Percentiles rank a stretch among this genome's conserved stretches.
These are phyloP conservation scores for Aspergillus melleus DNA, from an alignment of 2,329 filamentous ascomycete genomes.

Conservation along the genomic window DNA sequence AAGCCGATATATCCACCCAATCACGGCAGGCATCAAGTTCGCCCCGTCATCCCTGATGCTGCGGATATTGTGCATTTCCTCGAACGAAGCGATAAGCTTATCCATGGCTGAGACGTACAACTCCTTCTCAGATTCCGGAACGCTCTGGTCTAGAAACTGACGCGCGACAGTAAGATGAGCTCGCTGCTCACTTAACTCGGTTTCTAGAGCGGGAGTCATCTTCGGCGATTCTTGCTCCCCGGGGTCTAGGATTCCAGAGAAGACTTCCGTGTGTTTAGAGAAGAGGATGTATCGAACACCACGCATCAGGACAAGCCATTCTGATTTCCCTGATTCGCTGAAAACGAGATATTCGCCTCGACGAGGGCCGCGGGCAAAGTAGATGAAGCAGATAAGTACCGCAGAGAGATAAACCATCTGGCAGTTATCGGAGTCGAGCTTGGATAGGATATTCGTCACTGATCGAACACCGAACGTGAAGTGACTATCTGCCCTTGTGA, in stretches of 20 bases:
- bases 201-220: slow-evolving; percentile 13
- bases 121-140: background rate
- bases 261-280: slow-evolving; percentile 21
- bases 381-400: slow-evolving; percentile 32
- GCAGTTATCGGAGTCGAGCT: slow-evolving; percentile 28
- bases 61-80: slow-evolving; percentile 18
- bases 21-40: slow-evolving; percentile 23
- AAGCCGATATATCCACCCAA: slow-evolving; percentile 35
- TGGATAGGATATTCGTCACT: slow-evolving; percentile 29
- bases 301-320: slow-evolving; percentile 34
- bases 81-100: slow-evolving; percentile 15
- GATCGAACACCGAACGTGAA: slow-evolving; percentile 37
- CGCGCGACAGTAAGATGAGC: slow-evolving; percentile 13
- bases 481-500: slow-evolving; percentile 31
- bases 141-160: slow-evolving; percentile 13
- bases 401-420: slow-evolving; percentile 35
- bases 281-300: slow-evolving; percentile 29
- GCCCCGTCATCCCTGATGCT: slow-evolving; percentile 13
- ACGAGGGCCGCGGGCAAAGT: slow-evolving; percentile 34
- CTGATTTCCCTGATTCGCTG: slow-evolving; percentile 26
- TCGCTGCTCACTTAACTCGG: slow-evolving; percentile 18
- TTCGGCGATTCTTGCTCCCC: background rate
- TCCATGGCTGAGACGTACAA: slow-evolving; percentile 16
- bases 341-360: slow-evolving; percentile 35
- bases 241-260: slow-evolving; percentile 25